These are phyloP conservation scores for Botrytis galanthina DNA, from an alignment of 2,329 filamentous ascomycete genomes.

Conservation along the genomic window DNA sequence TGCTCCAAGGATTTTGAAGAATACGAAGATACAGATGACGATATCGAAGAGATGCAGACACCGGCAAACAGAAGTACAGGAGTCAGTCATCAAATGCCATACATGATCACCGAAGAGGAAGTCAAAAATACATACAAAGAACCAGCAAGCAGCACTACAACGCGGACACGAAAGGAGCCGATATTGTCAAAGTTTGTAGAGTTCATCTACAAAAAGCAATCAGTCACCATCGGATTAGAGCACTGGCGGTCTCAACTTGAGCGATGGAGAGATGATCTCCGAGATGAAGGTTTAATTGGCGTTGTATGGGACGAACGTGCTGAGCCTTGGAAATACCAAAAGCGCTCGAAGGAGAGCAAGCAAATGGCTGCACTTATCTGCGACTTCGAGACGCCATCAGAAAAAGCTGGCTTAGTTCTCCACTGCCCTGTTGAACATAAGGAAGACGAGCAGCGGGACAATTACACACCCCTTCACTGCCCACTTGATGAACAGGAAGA, in stretches of 20 bases:
- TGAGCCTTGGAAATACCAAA: background rate
- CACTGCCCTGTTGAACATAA: background rate
- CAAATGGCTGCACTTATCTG: background rate
- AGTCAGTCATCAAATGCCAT: background rate
- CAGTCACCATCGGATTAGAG: background rate
- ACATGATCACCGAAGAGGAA: background rate
- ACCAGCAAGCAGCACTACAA: background rate
- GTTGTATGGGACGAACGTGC: background rate
- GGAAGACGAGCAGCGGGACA: background rate
- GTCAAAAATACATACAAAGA: background rate
- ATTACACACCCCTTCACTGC: background rate
- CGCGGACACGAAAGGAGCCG: background rate
- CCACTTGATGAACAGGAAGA: background rate
- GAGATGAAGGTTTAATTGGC: background rate
- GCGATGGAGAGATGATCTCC: background rate
- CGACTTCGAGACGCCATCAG: background rate
- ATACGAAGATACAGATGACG: background rate
- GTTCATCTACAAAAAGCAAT: background rate
- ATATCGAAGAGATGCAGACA: background rate
- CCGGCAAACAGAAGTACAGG: background rate
- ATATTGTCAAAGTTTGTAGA: background rate
- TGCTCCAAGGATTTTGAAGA: background rate
- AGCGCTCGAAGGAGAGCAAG: background rate
- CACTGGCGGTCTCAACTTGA: background rate
- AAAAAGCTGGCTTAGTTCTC: background rate